phyloP scores from a whole-genome alignment of 1,284 basidiomycete genomes.

The Xerocomus amazonicus region DNA sequence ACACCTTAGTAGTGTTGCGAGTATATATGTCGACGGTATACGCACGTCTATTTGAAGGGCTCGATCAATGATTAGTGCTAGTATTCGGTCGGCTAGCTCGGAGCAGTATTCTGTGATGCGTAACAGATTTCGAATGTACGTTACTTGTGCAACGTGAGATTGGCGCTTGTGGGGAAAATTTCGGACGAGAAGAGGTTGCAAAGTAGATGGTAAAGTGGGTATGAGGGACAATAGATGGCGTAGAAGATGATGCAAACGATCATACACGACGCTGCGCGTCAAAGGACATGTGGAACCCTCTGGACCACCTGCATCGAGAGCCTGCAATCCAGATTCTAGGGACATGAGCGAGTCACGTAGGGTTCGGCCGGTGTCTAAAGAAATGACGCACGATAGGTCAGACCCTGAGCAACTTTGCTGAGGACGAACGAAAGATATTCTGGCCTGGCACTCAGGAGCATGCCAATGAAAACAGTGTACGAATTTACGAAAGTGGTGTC shows the following conservation, averaged over 20 bases:
- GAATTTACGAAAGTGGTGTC: constrained; percentile 80
- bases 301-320: constrained; percentile 51
- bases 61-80: constrained; percentile 84
- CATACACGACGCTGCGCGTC: constrained; percentile 82
- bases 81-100: constrained; percentile 81
- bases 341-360: constrained; percentile 12
- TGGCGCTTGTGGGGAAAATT: constrained; percentile 95
- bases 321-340: constrained; percentile 67
- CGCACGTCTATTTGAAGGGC: constrained; percentile 93
- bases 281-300: constrained; percentile 67
- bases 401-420: constrained; percentile 75
- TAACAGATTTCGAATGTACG: constrained; percentile 90
- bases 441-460: constrained; percentile 90
- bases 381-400: constrained; percentile 78
- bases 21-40: constrained; percentile 10
- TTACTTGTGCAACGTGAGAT: constrained; percentile 74
- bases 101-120: constrained; percentile 87
- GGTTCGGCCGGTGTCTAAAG: constrained; percentile 1
- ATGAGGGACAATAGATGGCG: constrained; percentile 84
- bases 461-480: constrained; percentile 86
- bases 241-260: constrained; percentile 83
- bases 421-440: constrained; percentile 89
- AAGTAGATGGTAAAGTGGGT: constrained; percentile 82
- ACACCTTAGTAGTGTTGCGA: constrained; percentile 1
- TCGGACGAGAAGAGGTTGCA: constrained; percentile 80